Evolutionary conservation across 2,329 filamentous ascomycete species (phyloP), one percentile per base, ranked within the genome.

Genomic region (Aureobasidium uvarum): DNA sequence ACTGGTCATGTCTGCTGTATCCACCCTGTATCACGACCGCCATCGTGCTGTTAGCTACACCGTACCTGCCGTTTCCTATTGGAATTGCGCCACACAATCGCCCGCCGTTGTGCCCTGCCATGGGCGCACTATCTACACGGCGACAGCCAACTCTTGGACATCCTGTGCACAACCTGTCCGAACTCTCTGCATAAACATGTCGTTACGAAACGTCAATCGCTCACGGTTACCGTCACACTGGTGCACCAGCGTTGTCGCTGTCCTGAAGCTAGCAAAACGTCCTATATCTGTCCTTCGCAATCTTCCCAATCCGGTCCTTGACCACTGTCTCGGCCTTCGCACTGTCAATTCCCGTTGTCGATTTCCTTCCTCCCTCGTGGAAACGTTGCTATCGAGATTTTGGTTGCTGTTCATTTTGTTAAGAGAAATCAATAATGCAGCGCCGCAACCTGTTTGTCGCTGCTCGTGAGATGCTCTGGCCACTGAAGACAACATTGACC

Each of bases 41-140:
- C 55, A 46, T 33, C 56, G 39, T 60, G 56, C 56, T 48, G 39
- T 43, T 39, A 31, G 33, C 46, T 28, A 50, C 48, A 51, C 48
- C 48, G 48, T 51, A 46, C 46, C 25, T 52, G 45, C 58, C 58
- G 58, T 62, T 55, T 54, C 48, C 28, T 52, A 52, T 63, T 63
- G 46, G 46, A 62, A 43, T 50, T 54, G 36, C 59, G 59, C 59
- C 59, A 62, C 60, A 63, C 36, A 63, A 63, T 54, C 48, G 60
- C 23, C 16, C 59, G 16, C 60, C 60, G 60, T 63, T 54, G 38
- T 43, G 31, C 48, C 46, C 31, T 54, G 50, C 50, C 50, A 38
- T 36, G n/a, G 50, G 36, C 50, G n/a, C 31, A 36, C 50, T 36
- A 20, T 38, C 50, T 33, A 14, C 20, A 51, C 46, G 4, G 33